A percentile compares a stretch with the other conserved stretches of the same genome.
Evolutionary conservation across 495 filamentous ascomycete genomes (phyloP).

Genomic region (Cercophora samala): DNA sequence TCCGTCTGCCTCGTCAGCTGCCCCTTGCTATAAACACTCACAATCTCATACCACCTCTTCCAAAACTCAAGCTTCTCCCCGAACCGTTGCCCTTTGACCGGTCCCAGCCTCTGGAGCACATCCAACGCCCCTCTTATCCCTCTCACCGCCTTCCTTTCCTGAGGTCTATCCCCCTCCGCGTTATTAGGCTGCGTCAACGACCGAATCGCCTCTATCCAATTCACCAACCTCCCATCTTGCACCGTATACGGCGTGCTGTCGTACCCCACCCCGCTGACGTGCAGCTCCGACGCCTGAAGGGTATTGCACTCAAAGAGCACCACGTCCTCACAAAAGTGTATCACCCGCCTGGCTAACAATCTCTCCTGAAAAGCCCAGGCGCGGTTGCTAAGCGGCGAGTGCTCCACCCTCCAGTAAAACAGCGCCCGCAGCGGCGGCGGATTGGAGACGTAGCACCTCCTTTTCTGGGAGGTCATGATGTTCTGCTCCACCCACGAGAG

Average conservation of each 20-base stretch:
- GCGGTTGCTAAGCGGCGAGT: conserved; percentile 13
- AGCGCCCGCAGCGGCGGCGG: conserved; percentile 1
- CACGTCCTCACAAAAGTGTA: conserved; percentile 28
- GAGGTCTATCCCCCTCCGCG: not conserved
- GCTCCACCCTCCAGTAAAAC: conserved; percentile 4
- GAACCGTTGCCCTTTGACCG: not conserved
- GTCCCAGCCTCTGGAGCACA: conserved; percentile 11
- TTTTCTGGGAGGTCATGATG: not conserved
- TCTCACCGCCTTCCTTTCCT: not conserved
- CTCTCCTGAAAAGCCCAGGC: conserved; percentile 38
- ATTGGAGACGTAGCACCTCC: not conserved
- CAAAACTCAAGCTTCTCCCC: conserved; percentile 12
- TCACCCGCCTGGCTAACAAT: conserved; percentile 25
- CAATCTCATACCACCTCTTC: conserved; percentile 17
- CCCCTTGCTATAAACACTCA: conserved; percentile 14
- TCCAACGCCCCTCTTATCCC: conserved; percentile 19
- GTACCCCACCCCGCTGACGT: conserved; percentile 4
- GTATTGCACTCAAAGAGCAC: conserved; percentile 34
- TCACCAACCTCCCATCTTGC: conserved; percentile 2
- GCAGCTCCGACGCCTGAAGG: conserved; percentile 8
- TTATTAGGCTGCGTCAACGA: not conserved
- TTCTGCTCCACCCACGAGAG: conserved; percentile 4
- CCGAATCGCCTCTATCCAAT: conserved; percentile 8
- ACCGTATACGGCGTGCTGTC: conserved; percentile 8
- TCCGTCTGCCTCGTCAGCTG: conserved; percentile 15